Percentiles rank a stretch among this genome's conserved stretches.
Conservation (phyloP, 768 basidiomycete species). For the Psilocybe sp. region DNA sequence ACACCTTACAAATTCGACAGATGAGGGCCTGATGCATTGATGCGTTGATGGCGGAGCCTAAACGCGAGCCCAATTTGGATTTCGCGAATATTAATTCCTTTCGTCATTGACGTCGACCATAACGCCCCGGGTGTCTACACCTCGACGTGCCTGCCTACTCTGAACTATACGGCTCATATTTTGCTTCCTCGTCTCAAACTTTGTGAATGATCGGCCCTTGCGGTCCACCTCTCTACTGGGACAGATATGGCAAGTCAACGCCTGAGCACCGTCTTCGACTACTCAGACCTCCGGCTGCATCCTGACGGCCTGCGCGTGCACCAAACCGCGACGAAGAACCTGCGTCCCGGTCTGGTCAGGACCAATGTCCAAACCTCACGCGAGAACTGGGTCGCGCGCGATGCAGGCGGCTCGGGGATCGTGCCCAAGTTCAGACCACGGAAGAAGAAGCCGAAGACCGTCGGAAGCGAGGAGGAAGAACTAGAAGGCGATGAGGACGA, state of each 20-base stretch:
- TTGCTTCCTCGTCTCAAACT: no score
- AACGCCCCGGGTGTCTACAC: no score
- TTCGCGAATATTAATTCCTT: no score
- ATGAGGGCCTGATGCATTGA: no score
- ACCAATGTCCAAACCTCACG: constrained; percentile 40
- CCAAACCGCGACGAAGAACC: constrained; percentile 33
- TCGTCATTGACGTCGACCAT: no score
- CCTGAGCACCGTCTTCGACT: constrained; percentile 61
- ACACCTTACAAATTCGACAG: no score
- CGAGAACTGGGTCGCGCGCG: constrained; percentile 65
- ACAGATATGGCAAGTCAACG: constrained; percentile 28
- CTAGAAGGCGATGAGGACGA: constrained; percentile 8
- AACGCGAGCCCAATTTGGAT: no score
- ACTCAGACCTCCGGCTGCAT: constrained; percentile 61
- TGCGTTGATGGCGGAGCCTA: no score
- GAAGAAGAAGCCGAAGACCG: constrained; percentile 10
- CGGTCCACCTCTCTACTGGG: no score
- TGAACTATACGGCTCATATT: no score
- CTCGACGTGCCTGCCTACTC: no score
- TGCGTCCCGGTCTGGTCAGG: constrained; percentile 28
- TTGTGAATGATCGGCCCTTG: no score
- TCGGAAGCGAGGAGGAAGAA: constrained; percentile 1
- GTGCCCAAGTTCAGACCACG: constrained; percentile 23
- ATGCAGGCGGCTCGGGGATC: constrained; percentile 53
- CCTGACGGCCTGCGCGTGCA: constrained; percentile 60